Evolutionary conservation across 208 protist genomes (phyloP), one percentile per base, ranked within the genome.

Genomic region (Herpetomonas muscarum): DNA sequence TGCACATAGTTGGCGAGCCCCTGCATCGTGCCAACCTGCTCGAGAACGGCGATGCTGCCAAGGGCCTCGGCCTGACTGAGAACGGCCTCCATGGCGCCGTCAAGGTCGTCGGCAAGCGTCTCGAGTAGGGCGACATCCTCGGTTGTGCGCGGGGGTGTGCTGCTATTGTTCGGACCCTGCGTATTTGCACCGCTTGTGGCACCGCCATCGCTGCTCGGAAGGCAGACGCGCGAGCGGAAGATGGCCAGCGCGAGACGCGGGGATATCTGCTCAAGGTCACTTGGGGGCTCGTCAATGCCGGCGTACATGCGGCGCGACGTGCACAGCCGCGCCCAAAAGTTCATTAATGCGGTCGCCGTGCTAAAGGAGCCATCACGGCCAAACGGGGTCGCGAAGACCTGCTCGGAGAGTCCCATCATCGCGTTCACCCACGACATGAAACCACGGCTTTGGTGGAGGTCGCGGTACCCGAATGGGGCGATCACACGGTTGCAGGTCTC

Each of bases 381-480:
- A 60, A 92, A 87, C 2, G 79, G 73, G 24, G 86, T 75, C 53
- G 63, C 67, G 22, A 94, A 75, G 28, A 88, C 76, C 22, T 85
- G 67, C n/a, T 81, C 44, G 15, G 82, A 87, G 22, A 91, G 25
- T 12, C 44, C 50, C 4, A 49, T 63, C 30, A 91, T 25, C 19
- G 64, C 59, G 19, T 55, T 55, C 21, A 88, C 44, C 74, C 77
- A 92, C 15, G 50, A 36, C 36, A 61, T 55, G 66, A 90, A 92
- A 17, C 34, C 41, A 7, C 25, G 32, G 46, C 79, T 69, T 25
- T 67, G 44, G 58, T 78, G 68, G 30, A 94, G 62, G 45, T 92
- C 85, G 19, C 82, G 75, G 55, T 92, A 92, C 21, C 82, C 82
- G 67, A 88, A 85, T 0, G 84, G 82, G 6, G 74, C 54, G 17